Conservation (phyloP, 2,329 filamentous ascomycete species). For the Pseudogymnoascus sp. region DNA sequence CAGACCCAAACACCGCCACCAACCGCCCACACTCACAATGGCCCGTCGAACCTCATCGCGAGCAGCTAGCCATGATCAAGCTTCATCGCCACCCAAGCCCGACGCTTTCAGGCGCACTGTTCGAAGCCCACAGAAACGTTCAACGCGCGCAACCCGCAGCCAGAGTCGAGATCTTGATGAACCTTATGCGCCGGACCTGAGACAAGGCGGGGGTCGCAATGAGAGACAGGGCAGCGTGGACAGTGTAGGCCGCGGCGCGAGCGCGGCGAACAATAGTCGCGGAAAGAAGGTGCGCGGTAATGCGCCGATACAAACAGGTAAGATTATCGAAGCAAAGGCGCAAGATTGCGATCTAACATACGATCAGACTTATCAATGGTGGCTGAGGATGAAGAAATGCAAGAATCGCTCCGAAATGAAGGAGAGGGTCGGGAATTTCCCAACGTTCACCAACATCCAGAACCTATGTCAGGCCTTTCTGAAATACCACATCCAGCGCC, state of each 20-base stretch:
- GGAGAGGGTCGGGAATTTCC: conserved; percentile 9
- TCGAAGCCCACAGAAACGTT: conserved; percentile 18
- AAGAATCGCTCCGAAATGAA: conserved; percentile 10
- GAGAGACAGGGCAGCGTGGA: conserved; percentile 22
- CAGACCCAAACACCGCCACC: neutral
- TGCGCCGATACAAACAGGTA: conserved; percentile 16
- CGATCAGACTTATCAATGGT: conserved; percentile 25
- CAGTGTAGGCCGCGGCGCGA: conserved; percentile 20
- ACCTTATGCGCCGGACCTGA: conserved; percentile 10
- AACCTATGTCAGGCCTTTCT: conserved; percentile 20
- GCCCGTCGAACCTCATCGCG: conserved; percentile 17
- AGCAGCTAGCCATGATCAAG: conserved; percentile 20
- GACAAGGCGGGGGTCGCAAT: conserved; percentile 5
- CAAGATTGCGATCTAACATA: conserved; percentile 12
- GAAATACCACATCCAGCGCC: conserved; percentile 13
- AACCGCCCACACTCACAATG: neutral
- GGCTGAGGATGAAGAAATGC: conserved; percentile 19
- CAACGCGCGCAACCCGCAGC: conserved; percentile 32
- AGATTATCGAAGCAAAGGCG: neutral
- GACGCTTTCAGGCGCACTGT: conserved; percentile 11
- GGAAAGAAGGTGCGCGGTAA: conserved; percentile 18
- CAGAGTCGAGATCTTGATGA: conserved; percentile 32
- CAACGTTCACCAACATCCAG: conserved; percentile 16
- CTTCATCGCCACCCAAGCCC: conserved; percentile 24
- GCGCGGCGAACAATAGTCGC: conserved; percentile 15